Percentiles rank a stretch among this genome's conserved stretches.
Conservation (phyloP, 495 filamentous ascomycete species). For the Xylaria cubensis region DNA sequence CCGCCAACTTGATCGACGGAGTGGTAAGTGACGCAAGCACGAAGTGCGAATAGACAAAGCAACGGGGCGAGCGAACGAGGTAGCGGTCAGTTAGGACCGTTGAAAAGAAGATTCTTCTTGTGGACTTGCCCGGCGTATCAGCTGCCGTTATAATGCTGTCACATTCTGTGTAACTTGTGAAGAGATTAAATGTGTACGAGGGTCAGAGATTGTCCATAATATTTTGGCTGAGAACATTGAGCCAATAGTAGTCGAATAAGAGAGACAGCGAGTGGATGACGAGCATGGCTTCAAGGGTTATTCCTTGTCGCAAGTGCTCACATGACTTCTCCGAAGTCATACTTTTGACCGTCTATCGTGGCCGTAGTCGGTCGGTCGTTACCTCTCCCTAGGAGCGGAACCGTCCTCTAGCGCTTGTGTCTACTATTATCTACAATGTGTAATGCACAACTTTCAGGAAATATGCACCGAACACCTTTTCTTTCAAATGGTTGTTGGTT, state of each 20-base stretch:
- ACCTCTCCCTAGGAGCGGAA: background rate
- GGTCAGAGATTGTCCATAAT: background rate
- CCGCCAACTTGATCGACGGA: background rate
- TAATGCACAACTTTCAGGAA: background rate
- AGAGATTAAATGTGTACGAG: constrained; percentile 10
- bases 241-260: constrained; percentile 17
- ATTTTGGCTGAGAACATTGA: constrained; percentile 1
- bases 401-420: background rate
- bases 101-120: background rate
- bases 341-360: background rate
- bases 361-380: too few species aligned
- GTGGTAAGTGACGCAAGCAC: background rate
- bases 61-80: background rate
- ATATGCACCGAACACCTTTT: background rate
- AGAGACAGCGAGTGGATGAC: background rate
- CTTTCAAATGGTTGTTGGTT: background rate
- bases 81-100: background rate
- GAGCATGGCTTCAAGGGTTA: constrained; percentile 14
- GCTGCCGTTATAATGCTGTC: background rate
- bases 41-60: background rate
- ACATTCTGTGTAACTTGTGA: constrained; percentile 1
- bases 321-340: constrained; percentile 9
- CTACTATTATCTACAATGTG: background rate
- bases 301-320: constrained; percentile 25
- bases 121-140: background rate